Evolutionary conservation across 2,329 filamentous ascomycete species (phyloP).

Genomic region (Scedosporium apiospermum): DNA sequence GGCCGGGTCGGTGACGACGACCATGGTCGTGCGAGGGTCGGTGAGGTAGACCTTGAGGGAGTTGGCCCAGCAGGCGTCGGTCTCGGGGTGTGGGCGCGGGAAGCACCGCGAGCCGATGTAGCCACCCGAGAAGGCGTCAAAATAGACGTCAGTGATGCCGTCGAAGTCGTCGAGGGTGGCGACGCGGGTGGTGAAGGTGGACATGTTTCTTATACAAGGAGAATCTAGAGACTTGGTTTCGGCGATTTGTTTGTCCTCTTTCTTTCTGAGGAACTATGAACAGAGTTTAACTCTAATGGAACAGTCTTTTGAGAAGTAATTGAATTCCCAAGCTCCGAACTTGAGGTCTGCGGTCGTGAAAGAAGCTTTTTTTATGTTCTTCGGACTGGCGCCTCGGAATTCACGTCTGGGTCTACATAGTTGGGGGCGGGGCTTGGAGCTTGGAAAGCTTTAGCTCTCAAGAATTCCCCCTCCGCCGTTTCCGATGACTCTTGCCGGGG

Average conservation of each 20-base stretch:
- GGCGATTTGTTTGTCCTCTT: not conserved
- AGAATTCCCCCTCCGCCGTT: not conserved
- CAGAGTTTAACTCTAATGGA: not conserved
- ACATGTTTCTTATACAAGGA: not conserved
- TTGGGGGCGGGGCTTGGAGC: not conserved
- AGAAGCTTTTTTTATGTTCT: no score
- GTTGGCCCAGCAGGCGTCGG: conserved; percentile 24
- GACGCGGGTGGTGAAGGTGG: not conserved
- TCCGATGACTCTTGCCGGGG: no score
- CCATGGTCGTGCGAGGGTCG: conserved; percentile 25
- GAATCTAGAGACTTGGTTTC: not conserved
- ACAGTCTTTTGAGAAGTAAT: not conserved
- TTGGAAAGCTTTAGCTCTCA: not conserved
- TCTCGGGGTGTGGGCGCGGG: conserved; percentile 14
- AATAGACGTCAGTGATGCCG: conserved; percentile 31
- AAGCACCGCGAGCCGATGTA: conserved; percentile 28
- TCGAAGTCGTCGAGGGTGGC: conserved; percentile 30
- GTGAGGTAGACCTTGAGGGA: conserved; percentile 27
- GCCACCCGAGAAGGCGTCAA: conserved; percentile 32
- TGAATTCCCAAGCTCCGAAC: no score
- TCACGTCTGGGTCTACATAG: not conserved
- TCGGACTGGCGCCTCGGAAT: not conserved
- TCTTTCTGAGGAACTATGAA: not conserved
- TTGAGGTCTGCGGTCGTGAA: no score
- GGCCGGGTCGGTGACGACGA: conserved; percentile 27